phyloP scores from a whole-genome alignment of 73 alveolate species.

The Uronychia setigera region DNA sequence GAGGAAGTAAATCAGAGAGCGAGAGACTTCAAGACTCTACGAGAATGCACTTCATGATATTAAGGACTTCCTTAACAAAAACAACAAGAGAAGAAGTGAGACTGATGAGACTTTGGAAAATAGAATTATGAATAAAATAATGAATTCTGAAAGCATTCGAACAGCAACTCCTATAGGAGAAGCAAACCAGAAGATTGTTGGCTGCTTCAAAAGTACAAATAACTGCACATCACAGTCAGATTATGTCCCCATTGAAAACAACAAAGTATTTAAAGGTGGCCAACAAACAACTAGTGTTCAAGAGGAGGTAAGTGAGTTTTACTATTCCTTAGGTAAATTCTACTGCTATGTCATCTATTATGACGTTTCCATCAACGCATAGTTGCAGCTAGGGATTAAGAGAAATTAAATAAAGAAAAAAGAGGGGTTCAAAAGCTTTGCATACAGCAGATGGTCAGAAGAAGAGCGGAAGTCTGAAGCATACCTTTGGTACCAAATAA shows the following conservation, averaged over 20 bases:
- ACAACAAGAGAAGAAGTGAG: not conserved
- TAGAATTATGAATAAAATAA: not conserved
- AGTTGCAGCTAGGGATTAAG: too few relatives aligned
- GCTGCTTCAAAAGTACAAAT: too few relatives aligned
- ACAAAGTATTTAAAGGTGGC: not conserved
- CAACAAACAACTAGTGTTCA: not conserved
- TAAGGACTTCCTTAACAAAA: not conserved
- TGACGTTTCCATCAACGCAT: not conserved
- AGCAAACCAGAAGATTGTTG: not conserved
- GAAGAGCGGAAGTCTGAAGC: not conserved
- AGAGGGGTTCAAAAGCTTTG: not conserved
- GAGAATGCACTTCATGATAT: not conserved
- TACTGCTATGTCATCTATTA: not conserved
- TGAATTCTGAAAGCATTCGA: not conserved
- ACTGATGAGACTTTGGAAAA: not conserved
- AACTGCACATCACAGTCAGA: not conserved
- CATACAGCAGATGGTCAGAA: not conserved
- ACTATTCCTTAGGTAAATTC: not conserved
- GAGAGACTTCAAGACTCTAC: not conserved
- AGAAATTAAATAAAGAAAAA: not conserved
- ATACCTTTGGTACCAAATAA: not conserved
- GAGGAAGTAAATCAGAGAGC: not conserved
- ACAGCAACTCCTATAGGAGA: not conserved
- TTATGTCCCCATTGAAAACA: not conserved
- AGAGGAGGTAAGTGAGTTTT: conserved; percentile 1